phyloP scores from a whole-genome alignment of 352 stramenopile species.

The Globisporangium emineosum region DNA sequence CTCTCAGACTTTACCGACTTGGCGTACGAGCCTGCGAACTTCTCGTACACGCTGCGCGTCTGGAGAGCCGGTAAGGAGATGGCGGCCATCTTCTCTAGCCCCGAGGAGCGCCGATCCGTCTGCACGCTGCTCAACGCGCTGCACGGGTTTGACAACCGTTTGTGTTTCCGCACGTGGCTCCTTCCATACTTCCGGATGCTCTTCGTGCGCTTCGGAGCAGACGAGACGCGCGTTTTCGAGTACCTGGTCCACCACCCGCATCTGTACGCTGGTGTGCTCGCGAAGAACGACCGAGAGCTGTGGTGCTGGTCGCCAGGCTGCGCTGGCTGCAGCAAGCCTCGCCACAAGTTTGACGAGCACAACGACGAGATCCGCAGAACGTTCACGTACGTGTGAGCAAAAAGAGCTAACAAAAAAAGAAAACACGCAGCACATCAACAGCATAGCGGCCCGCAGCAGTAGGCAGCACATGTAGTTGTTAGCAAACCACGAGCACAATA shows the following conservation, averaged over 20 bases:
- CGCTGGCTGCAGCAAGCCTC: background rate
- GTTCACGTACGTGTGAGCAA: background rate
- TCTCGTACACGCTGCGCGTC: background rate
- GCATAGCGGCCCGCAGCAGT: no score
- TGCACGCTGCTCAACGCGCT: background rate
- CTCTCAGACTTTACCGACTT: background rate
- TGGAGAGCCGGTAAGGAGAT: background rate
- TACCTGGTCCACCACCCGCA: background rate
- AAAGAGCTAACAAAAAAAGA: no score
- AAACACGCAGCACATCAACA: no score
- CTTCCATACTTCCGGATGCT: no score
- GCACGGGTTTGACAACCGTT: background rate
- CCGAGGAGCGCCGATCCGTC: background rate
- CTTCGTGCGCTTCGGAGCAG: background rate
- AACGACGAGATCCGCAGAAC: background rate
- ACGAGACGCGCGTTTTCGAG: background rate
- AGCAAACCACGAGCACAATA: no score
- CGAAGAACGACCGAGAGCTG: background rate
- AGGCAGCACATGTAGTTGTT: no score
- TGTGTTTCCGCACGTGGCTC: constrained; percentile 1
- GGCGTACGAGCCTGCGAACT: background rate
- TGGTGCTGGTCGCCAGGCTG: background rate
- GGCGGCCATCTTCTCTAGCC: background rate
- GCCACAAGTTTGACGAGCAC: constrained; percentile 1
- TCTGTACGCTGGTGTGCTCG: background rate